Evolutionary conservation across 2,329 filamentous ascomycete species (phyloP), one percentile per base, ranked within the genome.

Genomic region (Diaporthe sp.): DNA sequence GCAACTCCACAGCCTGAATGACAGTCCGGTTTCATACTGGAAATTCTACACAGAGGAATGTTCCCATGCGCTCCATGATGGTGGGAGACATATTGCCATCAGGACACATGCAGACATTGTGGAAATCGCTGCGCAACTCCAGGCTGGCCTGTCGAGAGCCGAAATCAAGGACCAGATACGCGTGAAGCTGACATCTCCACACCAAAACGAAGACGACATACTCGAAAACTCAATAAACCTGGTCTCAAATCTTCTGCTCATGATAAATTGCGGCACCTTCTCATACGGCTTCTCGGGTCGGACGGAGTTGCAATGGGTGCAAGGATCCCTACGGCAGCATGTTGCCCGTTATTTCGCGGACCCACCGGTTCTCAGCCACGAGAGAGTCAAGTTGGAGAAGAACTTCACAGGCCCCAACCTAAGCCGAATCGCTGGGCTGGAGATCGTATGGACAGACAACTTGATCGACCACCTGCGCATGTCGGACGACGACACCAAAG

Each of bases 401-500:
- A 70, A 77, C 1, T 81, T 82, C 71, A 80, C 76, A 20, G 80
- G 80, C 6, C 55, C 65, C 17, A 80, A 79, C 42, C 15, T 84
- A 1, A 78, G 76, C n/a, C 71, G 75, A 1, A 82, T 87, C 13
- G 85, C 81, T 0, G 85, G 85, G 0, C 80, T 87, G 17, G 39
- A 82, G 22, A 79, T 84, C 7, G 72, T 78, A 8, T 84, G 82
- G 80, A 87, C 86, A 0, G 79, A 81, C 31, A 86, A 87, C 58
- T 75, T 88, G 4, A 78, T 82, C 0, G 84, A 87, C 72, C 86
- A 88, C 76, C 79, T 87, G 2, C 81, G 81, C 2, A 61, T 87
- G 31, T 80, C 78, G 0, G 82, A 86, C 13, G 82, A 84, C n/a
- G 85, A 86, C 65, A 84, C 78, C 0, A 83, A 78, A 25, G 78